A percentile compares a stretch with the other conserved stretches of the same genome.
Conservation (phyloP, 164 flowering plant species). For the Saururus chinensis region DNA sequence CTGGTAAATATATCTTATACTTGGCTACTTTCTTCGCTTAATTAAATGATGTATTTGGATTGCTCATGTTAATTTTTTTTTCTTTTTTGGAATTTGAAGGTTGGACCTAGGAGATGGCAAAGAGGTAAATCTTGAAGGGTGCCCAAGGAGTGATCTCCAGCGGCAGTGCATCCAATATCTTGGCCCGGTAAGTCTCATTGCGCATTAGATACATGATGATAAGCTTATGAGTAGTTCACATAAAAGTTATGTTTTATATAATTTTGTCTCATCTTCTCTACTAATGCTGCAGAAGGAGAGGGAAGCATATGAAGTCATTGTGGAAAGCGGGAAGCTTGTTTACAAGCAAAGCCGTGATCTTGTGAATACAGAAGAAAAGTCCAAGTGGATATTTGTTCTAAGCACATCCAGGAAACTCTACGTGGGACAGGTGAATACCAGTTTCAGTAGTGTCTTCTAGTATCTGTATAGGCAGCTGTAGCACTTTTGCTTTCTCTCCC, state of each 20-base stretch:
- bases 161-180: conserved; percentile 68
- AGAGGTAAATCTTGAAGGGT: conserved; percentile 41
- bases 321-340: conserved; percentile 50
- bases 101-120: conserved; percentile 74
- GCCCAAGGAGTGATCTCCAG: conserved; percentile 42
- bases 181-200: conserved; percentile 46
- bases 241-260: too few species aligned
- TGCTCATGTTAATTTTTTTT: neutral
- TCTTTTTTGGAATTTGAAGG: conserved; percentile 22
- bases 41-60: neutral
- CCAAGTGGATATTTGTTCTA: conserved; percentile 79
- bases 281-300: conserved; percentile 50
- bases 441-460: neutral
- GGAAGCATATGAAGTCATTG: conserved; percentile 51
- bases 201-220: neutral
- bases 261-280: neutral
- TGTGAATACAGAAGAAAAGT: conserved; percentile 36
- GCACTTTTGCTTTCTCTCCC: too few species aligned
- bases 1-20: conserved; percentile 28
- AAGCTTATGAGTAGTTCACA: too few species aligned
- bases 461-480: too few species aligned
- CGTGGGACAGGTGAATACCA: conserved; percentile 26
- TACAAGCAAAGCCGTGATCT: conserved; percentile 33
- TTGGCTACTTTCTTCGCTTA: neutral
- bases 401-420: conserved; percentile 54